Conservation (phyloP, 768 basidiomycete species). For the Pisolithus orientalis region DNA sequence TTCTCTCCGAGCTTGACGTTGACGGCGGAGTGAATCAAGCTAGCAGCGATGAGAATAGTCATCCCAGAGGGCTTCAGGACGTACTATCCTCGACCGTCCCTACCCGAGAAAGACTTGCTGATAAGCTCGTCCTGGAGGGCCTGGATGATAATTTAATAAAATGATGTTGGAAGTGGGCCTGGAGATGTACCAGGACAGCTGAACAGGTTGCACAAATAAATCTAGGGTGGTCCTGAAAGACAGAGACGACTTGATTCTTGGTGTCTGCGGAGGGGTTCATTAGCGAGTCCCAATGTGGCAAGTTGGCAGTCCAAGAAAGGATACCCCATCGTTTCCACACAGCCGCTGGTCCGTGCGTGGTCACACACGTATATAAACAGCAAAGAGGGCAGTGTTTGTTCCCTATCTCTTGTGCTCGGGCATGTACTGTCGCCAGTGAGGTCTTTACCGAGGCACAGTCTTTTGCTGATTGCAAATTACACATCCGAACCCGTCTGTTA, state of each 20-base stretch:
- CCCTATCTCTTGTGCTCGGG: constrained; percentile 89
- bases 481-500: constrained; percentile 91
- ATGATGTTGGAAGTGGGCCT: background rate
- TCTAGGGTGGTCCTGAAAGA: constrained; percentile 59
- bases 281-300: constrained; percentile 1
- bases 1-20: constrained; percentile 69
- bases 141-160: constrained; percentile 29
- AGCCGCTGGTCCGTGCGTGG: constrained; percentile 47
- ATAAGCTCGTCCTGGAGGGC: constrained; percentile 80
- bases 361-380: constrained; percentile 33
- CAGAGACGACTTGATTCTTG: constrained; percentile 50
- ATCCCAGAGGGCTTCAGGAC: constrained; percentile 24
- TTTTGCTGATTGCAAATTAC: constrained; percentile 94
- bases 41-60: constrained; percentile 19
- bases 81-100: constrained; percentile 78
- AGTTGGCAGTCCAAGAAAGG: background rate
- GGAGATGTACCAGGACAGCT: constrained; percentile 49
- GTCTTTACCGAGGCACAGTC: constrained; percentile 90
- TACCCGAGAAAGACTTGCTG: constrained; percentile 78
- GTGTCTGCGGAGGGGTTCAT: constrained; percentile 35
- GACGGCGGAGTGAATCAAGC: constrained; percentile 70
- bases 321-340: background rate
- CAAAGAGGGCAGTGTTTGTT: background rate
- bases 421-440: constrained; percentile 94
- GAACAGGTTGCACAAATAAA: constrained; percentile 68